Conservation (phyloP, 2,329 filamentous ascomycete species). For the Pyrenophora teres region DNA sequence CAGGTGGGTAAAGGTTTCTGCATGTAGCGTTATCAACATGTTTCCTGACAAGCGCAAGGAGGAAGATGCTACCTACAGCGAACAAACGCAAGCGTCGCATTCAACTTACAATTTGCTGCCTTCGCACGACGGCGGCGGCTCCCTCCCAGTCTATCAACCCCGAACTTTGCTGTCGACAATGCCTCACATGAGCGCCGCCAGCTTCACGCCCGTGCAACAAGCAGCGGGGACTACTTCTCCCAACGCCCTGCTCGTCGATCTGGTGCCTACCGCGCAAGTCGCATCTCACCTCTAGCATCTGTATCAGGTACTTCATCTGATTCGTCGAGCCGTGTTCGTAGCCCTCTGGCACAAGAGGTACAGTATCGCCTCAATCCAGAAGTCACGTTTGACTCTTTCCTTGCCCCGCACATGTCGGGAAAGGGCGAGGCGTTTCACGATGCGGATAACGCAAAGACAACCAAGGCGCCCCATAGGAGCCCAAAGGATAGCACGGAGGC, state of each 20-base stretch:
- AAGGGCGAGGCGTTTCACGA: slow-evolving; percentile 32
- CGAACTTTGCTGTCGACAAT: background rate
- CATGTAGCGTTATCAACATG: background rate
- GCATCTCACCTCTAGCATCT: slow-evolving; percentile 2
- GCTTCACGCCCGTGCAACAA: slow-evolving; percentile 6
- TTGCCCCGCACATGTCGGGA: slow-evolving; percentile 31
- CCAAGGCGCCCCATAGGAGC: background rate
- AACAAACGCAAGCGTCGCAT: slow-evolving; percentile 5
- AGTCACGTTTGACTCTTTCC: slow-evolving; percentile 34
- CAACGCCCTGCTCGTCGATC: background rate
- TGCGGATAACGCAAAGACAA: slow-evolving; percentile 15
- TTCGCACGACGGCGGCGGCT: no score
- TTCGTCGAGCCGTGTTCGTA: slow-evolving; percentile 13
- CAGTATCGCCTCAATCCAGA: slow-evolving; percentile 15
- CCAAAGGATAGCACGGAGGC: background rate
- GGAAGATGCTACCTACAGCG: slow-evolving; percentile 6
- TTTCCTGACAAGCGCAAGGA: slow-evolving; percentile 5
- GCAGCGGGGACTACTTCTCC: slow-evolving; percentile 18
- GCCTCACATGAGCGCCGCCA: background rate
- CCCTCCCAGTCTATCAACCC: background rate
- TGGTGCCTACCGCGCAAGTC: background rate
- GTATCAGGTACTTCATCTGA: background rate
- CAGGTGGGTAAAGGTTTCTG: slow-evolving; percentile 15
- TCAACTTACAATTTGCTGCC: slow-evolving; percentile 8
- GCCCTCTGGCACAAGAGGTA: slow-evolving; percentile 14